These are phyloP conservation scores for Anthoceros angustus DNA, from an alignment of 225 moss, liverwort and hornwort species.

Conservation along the genomic window DNA sequence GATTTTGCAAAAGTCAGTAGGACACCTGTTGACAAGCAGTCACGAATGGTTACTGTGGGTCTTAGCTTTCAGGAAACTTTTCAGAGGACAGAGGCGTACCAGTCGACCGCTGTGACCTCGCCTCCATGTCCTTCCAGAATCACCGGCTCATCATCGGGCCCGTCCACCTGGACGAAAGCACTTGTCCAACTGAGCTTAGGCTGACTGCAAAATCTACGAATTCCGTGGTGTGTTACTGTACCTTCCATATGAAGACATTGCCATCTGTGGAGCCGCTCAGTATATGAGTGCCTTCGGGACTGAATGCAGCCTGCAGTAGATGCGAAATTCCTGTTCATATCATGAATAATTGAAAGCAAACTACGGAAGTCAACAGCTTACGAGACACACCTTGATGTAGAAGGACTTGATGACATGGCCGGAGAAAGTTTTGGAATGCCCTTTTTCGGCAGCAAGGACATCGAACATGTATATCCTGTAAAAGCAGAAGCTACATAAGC, in stretches of 20 bases:
- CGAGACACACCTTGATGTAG: conserved; percentile 54
- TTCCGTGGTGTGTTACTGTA: conserved; percentile 3
- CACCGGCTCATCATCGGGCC: conserved; percentile 28
- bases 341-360: not conserved
- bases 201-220: not conserved
- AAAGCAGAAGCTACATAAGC: not conserved
- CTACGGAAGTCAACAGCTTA: not conserved
- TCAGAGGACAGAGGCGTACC: conserved; percentile 20
- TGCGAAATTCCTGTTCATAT: not conserved
- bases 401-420: conserved; percentile 71
- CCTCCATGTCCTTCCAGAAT: conserved; percentile 48
- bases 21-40: conserved; percentile 33
- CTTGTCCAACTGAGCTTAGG: not conserved
- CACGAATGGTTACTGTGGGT: not conserved
- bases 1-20: conserved; percentile 55
- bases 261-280: conserved; percentile 76
- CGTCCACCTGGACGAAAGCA: conserved; percentile 40
- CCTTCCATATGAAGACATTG: conserved; percentile 77
- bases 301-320: conserved; percentile 53
- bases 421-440: conserved; percentile 45
- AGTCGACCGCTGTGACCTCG: conserved; percentile 82
- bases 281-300: conserved; percentile 69
- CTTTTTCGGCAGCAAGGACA: conserved; percentile 43
- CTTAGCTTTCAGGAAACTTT: not conserved
- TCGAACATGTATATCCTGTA: conserved; percentile 90